Evolutionary conservation across 768 basidiomycete genomes (phyloP).

Genomic region (Xerocomus spinulosus): DNA sequence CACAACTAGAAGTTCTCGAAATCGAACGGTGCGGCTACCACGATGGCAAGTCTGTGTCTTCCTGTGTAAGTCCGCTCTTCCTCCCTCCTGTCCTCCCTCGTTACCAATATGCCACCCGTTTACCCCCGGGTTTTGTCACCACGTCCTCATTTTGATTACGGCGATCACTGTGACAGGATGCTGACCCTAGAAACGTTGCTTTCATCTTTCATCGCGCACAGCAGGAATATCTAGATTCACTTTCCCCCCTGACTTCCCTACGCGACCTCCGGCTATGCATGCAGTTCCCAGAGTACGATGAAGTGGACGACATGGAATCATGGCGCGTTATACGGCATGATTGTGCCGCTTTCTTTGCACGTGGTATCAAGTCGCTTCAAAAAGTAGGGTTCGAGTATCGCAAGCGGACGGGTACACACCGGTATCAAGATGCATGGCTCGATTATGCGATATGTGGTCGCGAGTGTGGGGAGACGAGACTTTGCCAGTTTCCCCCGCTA

Average conservation of each 20-base stretch:
- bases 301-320: constrained; percentile 28
- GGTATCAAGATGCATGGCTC: constrained; percentile 35
- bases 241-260: constrained; percentile 25
- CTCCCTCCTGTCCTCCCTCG: constrained; percentile 9
- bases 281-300: constrained; percentile 35
- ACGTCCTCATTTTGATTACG: constrained; percentile 19
- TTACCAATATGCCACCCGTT: constrained; percentile 10
- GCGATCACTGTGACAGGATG: constrained; percentile 21
- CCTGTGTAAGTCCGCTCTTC: constrained; percentile 29
- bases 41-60: constrained; percentile 34
- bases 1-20: constrained; percentile 31
- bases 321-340: constrained; percentile 30
- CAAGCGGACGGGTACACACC: constrained; percentile 33
- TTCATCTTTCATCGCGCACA: constrained; percentile 25
- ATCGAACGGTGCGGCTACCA: constrained; percentile 36
- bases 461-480: constrained; percentile 16
- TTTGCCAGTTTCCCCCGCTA: constrained; percentile 23
- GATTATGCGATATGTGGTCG: constrained; percentile 27
- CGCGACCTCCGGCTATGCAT: constrained; percentile 33
- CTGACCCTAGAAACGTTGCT: constrained; percentile 30
- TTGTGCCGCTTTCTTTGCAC: constrained; percentile 28
- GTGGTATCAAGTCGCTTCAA: constrained; percentile 28
- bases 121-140: constrained; percentile 11
- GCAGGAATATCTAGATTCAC: constrained; percentile 34
- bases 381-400: constrained; percentile 35